Conservation (phyloP, 225 moss, liverwort and hornwort species). For the Marchantia paleacea region DNA sequence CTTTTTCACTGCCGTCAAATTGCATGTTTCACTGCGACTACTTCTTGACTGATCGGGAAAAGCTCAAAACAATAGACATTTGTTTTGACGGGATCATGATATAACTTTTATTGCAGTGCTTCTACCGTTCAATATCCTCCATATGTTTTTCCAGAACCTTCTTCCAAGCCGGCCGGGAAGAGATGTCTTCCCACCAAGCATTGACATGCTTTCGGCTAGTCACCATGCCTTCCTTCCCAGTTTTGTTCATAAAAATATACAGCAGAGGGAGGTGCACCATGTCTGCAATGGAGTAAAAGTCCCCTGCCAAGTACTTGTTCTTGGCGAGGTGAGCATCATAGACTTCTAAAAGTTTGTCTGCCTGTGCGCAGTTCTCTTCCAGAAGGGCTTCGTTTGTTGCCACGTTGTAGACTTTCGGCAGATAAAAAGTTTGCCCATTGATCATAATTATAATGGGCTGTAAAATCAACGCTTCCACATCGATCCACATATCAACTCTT, state of each 20-base stretch:
- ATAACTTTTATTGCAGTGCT: too few species aligned
- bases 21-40: too few species aligned
- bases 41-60: too few species aligned
- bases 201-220: slow-evolving; percentile 10
- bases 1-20: too few species aligned
- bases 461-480: slow-evolving; percentile 23
- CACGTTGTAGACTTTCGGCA: too few species aligned
- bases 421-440: background rate
- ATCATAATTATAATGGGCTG: background rate
- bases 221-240: background rate
- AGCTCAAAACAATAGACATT: too few species aligned
- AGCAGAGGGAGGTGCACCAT: slow-evolving; percentile 13
- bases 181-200: slow-evolving; percentile 27
- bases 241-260: background rate
- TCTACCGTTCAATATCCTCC: too few species aligned
- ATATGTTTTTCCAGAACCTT: background rate
- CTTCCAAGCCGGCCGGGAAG: slow-evolving; percentile 14
- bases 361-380: background rate
- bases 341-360: slow-evolving; percentile 12
- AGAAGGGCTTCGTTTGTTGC: slow-evolving; percentile 1
- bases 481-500: slow-evolving; percentile 28
- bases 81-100: too few species aligned
- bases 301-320: slow-evolving; percentile 31
- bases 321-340: slow-evolving; percentile 29
- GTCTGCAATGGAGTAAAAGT: slow-evolving; percentile 30